phyloP scores from a whole-genome alignment of 2,329 filamentous ascomycete genomes.

The Samsoniella hepiali region DNA sequence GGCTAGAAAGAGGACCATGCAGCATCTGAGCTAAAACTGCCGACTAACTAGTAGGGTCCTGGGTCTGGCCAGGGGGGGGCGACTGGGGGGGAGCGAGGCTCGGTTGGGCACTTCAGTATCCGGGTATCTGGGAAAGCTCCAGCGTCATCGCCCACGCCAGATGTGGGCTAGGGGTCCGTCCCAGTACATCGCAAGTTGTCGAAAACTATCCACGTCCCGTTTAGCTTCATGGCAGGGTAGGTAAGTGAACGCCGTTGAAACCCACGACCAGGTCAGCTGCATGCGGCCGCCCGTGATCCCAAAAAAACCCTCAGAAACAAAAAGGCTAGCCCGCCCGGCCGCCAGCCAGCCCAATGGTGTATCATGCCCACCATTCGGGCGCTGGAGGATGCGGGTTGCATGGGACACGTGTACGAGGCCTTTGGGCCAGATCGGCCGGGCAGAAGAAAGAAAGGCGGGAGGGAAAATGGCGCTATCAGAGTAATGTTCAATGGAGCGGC shows the following conservation, averaged over 20 bases:
- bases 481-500: too few relatives aligned
- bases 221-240: too few relatives aligned
- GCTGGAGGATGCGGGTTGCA: neutral
- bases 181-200: too few relatives aligned
- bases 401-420: slow-evolving; percentile 1
- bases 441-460: neutral
- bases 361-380: neutral
- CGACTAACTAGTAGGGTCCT: neutral
- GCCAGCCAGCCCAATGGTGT: neutral
- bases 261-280: neutral
- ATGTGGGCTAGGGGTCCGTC: neutral
- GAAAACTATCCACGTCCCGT: too few relatives aligned
- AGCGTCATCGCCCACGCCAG: neutral
- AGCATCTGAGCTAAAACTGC: neutral
- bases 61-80: neutral
- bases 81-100: too few relatives aligned
- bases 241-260: neutral
- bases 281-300: neutral
- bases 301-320: neutral
- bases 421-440: neutral
- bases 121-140: neutral
- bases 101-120: neutral
- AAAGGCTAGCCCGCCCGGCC: too few relatives aligned
- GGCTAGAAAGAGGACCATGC: neutral
- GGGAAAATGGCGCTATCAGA: too few relatives aligned